Evolutionary conservation across 495 filamentous ascomycete genomes (phyloP), one percentile per base, ranked within the genome.

Genomic region (Baudoinia panamericana): DNA sequence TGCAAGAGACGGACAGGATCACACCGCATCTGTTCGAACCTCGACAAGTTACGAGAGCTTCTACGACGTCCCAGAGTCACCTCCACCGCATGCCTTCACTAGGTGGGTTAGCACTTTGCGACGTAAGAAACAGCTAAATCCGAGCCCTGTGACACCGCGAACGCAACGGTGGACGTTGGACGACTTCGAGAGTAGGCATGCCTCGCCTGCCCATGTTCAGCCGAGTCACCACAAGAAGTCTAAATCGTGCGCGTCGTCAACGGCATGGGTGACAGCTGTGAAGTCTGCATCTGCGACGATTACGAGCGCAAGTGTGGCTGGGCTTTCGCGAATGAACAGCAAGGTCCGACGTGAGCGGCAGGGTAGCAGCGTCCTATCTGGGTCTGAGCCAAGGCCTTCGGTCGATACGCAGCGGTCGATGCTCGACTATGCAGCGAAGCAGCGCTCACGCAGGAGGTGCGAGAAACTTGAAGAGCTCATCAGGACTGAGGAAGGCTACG

Each of bases 401-500:
- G 70, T 76, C 32, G 84, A 90, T 27, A 84, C 78, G 46, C 60
- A 62, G 29, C 69, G 68, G 41, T 53, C 64, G 35, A 53, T 65
- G n/a, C 57, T 76, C 22, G 85, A 94, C 50, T 71, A 80, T 40
- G 77, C 66, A n/a, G 78, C 80, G 18, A 71, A 71, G 30, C 70
- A 72, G 37, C 69, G 90, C 17, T 69, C 84, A 10, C 52, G 79
- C 28, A 79, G 85, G 50, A 71, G 90, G 36, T 76, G 82, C 8
- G 73, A 73, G 41, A 75, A 87, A 15, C 56, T 96, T 28, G 81
- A 84, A 48, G 90, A 97, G 57, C 62, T 97, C 15, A 69, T 94
- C 37, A 69, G 59, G 30, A 88, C 85, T 0, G 90, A 96, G 59
- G 80, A 87, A 53, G 77, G 82, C 49, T 96, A 96, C 61, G 72